phyloP scores from a whole-genome alignment of 2,329 filamentous ascomycete species.

The Penicillium sp. region DNA sequence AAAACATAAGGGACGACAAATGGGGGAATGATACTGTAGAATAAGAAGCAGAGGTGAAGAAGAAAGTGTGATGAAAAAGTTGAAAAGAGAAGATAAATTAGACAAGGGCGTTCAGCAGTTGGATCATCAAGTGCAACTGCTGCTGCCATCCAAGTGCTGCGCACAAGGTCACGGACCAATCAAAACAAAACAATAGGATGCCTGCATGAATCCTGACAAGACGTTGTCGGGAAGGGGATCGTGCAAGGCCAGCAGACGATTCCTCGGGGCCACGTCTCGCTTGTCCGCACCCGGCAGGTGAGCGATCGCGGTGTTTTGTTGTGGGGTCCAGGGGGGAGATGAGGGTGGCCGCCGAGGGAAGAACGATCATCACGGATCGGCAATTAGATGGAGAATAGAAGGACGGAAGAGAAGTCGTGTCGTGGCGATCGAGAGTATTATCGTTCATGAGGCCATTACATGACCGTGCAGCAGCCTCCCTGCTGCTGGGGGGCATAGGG shows the following conservation, averaged over 20 bases:
- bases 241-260: conserved; percentile 26
- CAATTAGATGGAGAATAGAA: conserved; percentile 23
- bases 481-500: conserved; percentile 96
- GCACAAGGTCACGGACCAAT: not conserved
- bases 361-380: conserved; percentile 20
- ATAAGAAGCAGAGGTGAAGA: conserved; percentile 21
- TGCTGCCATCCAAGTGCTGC: not conserved
- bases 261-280: conserved; percentile 18
- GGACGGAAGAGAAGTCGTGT: conserved; percentile 20
- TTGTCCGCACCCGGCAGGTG: conserved; percentile 16
- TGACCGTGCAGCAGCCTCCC: conserved; percentile 89
- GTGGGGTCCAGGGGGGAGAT: conserved; percentile 11
- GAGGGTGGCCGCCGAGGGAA: too few relatives aligned
- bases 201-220: not conserved
- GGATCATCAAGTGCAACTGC: conserved; percentile 17
- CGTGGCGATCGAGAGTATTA: conserved; percentile 23
- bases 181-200: not conserved
- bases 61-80: conserved; percentile 16
- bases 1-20: conserved; percentile 24
- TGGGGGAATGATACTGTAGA: conserved; percentile 19
- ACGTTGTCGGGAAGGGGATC: conserved; percentile 15
- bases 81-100: conserved; percentile 14
- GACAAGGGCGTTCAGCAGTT: conserved; percentile 10
- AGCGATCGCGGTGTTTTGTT: conserved; percentile 17
- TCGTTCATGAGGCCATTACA: conserved; percentile 62